Conservation (phyloP, 768 basidiomycete species). For the Suillus subalutaceus region DNA sequence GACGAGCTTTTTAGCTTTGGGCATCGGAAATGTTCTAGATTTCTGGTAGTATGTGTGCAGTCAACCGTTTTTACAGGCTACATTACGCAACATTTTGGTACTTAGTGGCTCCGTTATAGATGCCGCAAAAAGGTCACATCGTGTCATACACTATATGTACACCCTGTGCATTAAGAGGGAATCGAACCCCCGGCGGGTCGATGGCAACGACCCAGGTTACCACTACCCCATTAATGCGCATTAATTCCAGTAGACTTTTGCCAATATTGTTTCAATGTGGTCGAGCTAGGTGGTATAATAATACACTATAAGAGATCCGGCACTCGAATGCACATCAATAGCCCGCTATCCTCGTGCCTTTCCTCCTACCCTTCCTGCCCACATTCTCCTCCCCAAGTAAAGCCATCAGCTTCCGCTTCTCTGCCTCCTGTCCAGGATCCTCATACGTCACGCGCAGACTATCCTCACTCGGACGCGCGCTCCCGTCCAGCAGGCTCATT, state of each 20-base stretch:
- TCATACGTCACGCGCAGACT: conserved; percentile 66
- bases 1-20: not conserved
- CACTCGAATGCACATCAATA: conserved; percentile 17
- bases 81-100: not conserved
- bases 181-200: conserved; percentile 91
- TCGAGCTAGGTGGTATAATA: not conserved
- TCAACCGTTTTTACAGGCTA: no score
- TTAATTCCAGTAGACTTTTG: conserved; percentile 40
- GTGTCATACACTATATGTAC: no score
- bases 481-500: conserved; percentile 31
- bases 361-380: conserved; percentile 20
- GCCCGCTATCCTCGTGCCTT: conserved; percentile 26
- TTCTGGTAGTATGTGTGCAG: not conserved
- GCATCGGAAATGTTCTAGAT: not conserved
- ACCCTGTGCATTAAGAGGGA: conserved; percentile 66
- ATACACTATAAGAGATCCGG: not conserved
- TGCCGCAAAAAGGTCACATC: not conserved
- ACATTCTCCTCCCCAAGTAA: conserved; percentile 43
- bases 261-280: not conserved
- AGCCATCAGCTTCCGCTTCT: conserved; percentile 58
- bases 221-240: conserved; percentile 67
- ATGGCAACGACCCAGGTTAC: conserved; percentile 71
- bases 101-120: not conserved
- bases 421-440: conserved; percentile 64
- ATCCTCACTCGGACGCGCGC: conserved; percentile 38